These are phyloP conservation scores for Ceratobasidium sp. DNA, from an alignment of 1,284 basidiomycete genomes.

Conservation along the genomic window DNA sequence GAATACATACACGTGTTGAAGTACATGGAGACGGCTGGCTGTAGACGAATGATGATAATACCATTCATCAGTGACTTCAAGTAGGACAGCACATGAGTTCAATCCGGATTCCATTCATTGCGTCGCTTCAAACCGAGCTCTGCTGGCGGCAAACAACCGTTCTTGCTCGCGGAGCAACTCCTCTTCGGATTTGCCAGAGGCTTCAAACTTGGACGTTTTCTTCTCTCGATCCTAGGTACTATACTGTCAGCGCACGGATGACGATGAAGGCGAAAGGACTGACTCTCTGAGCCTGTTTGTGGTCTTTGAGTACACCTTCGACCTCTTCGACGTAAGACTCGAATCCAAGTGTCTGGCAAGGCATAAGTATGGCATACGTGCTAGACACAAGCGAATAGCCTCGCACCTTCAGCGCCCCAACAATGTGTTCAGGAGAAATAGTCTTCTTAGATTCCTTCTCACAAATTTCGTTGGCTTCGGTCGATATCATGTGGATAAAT, in stretches of 20 bases:
- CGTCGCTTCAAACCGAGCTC: constrained; percentile 51
- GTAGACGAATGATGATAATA: not conserved
- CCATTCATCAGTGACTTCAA: not conserved
- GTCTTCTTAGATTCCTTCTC: constrained; percentile 99
- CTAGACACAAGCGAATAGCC: not conserved
- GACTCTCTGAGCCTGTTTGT: constrained; percentile 94
- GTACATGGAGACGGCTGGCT: constrained; percentile 8
- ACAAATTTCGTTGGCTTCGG: constrained; percentile 97
- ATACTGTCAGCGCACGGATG: constrained; percentile 38
- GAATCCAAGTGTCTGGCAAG: constrained; percentile 79
- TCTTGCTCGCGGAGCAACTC: constrained; percentile 90
- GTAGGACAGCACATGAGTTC: constrained; percentile 35
- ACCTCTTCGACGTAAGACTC: constrained; percentile 87
- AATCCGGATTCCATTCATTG: constrained; percentile 30
- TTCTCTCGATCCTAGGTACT: constrained; percentile 74
- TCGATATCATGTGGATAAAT: constrained; percentile 97
- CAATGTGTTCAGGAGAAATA: constrained; percentile 97
- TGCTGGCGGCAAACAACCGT: constrained; percentile 87
- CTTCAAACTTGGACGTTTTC: constrained; percentile 87
- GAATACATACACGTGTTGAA: constrained; percentile 33
- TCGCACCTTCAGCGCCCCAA: constrained; percentile 85
- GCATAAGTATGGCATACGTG: constrained; percentile 4
- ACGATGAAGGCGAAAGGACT: constrained; percentile 42
- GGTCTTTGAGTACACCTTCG: constrained; percentile 90
- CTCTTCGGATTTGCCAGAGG: constrained; percentile 89